These are phyloP conservation scores for Diaporthe ampelina DNA, from an alignment of 2,329 filamentous ascomycete genomes.

Conservation along the genomic window DNA sequence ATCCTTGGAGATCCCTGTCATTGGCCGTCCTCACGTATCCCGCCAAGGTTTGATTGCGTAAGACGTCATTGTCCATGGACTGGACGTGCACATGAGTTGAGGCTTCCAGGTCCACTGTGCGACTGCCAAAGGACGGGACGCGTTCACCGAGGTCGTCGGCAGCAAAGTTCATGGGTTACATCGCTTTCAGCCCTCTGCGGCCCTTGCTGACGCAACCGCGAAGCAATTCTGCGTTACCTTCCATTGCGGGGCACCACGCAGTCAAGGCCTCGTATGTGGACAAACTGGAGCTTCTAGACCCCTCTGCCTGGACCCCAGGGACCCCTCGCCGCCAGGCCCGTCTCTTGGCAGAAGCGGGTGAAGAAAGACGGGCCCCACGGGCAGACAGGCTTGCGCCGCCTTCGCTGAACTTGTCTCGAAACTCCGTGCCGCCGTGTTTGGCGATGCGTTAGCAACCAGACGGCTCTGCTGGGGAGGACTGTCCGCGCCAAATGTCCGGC, in stretches of 20 bases:
- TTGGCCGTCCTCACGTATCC: neutral
- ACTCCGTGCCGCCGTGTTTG: slow-evolving; percentile 6
- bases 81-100: neutral
- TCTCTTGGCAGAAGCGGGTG: neutral
- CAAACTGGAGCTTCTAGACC: slow-evolving; percentile 20
- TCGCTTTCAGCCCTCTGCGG: slow-evolving; percentile 33
- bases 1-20: neutral
- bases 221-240: slow-evolving; percentile 2
- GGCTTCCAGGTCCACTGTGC: neutral
- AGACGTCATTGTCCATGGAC: neutral
- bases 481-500: too few relatives aligned
- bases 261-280: slow-evolving; percentile 10
- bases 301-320: neutral
- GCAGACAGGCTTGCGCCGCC: slow-evolving; percentile 6
- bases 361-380: neutral
- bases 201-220: slow-evolving; percentile 21
- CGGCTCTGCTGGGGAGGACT: neutral
- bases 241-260: slow-evolving; percentile 4
- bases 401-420: slow-evolving; percentile 10
- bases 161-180: slow-evolving; percentile 7
- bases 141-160: neutral
- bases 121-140: neutral
- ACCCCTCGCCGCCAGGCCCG: neutral
- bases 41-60: too few relatives aligned
- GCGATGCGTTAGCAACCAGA: slow-evolving; percentile 17